Evolutionary conservation across 2,329 filamentous ascomycete species (phyloP), one percentile per base, ranked within the genome.

Genomic region (Calonectria multiphialidica): DNA sequence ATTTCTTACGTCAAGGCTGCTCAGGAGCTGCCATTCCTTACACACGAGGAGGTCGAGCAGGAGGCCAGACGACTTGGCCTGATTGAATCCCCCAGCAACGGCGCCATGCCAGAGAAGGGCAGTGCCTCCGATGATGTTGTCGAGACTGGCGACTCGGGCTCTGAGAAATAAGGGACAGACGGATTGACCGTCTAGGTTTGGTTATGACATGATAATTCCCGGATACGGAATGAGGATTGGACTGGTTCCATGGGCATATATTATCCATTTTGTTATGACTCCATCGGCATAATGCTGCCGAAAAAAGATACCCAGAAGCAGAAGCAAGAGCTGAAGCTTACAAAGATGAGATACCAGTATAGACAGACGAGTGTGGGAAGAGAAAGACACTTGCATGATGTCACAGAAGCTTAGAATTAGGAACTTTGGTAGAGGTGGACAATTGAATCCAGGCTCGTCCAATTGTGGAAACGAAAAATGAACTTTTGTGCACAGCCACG

Each of bases 1-100:
- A 91, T 89, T 6, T 89, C 87, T 5, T 91, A 92, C 72, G 90
- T 92, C 66, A 84, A 85, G 74, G 90, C 90, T 6, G 88, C 89
- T 37, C 84, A 88, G 75, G 86, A 91, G 61, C 81, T 93, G 69
- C 90, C 90, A 0, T 85, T 86, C 72, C 82, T 92, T 15, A 81
- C 84, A 4, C 84, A 86, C 12, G 83, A 86, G 50, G 87, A 91
- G 75, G 86, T 91, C 35, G 88, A 91, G 80, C 81, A 84, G 64
- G 87, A 90, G 72, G 83, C 79, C 13, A 45, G 79, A 1, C 77
- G 77, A 2, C 71, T 79, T 21, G 77, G 77, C 23, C 72, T 79
- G n/a, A 71, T 79, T 30, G 50, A 70, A 2, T 62, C 69, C 28
- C 40, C 40, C 5, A 66, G 72, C 28, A 67, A 70, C 3, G 77